phyloP scores from a whole-genome alignment of 2,329 filamentous ascomycete genomes.

The Cercospora brassicicola region DNA sequence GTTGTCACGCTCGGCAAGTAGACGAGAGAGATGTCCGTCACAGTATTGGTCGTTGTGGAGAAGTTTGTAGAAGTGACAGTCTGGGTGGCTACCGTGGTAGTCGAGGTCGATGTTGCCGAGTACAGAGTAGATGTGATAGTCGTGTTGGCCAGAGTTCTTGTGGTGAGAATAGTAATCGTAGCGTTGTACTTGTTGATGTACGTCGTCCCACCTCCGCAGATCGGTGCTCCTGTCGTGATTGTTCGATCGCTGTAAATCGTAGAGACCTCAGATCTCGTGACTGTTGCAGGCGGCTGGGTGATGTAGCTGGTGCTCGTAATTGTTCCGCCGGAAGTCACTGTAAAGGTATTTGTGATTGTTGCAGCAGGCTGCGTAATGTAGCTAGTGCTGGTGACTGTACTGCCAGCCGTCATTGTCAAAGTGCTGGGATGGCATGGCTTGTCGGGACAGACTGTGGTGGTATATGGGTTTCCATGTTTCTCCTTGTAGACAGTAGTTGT shows the following conservation, averaged over 20 bases:
- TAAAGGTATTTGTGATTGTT: neutral
- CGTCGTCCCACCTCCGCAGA: neutral
- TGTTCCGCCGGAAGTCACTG: neutral
- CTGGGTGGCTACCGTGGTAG: neutral
- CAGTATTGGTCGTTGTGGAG: neutral
- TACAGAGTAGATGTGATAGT: neutral
- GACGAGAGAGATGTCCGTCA: neutral
- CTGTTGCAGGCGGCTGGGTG: neutral
- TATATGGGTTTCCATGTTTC: neutral
- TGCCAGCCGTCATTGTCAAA: neutral
- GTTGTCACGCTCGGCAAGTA: neutral
- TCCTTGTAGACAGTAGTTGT: neutral
- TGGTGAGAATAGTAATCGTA: neutral
- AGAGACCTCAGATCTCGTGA: neutral
- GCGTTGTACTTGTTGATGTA: neutral
- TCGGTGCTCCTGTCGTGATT: neutral
- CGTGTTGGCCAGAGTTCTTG: neutral
- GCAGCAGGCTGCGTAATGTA: neutral
- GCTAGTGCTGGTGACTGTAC: neutral
- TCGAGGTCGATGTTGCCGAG: neutral
- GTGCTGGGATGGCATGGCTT: neutral
- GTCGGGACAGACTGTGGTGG: neutral
- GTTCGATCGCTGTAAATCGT: neutral
- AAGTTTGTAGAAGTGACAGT: neutral
- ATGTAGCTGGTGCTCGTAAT: neutral